Evolutionary conservation across 768 basidiomycete genomes (phyloP).

Genomic region (Multifurca ochricompacta): DNA sequence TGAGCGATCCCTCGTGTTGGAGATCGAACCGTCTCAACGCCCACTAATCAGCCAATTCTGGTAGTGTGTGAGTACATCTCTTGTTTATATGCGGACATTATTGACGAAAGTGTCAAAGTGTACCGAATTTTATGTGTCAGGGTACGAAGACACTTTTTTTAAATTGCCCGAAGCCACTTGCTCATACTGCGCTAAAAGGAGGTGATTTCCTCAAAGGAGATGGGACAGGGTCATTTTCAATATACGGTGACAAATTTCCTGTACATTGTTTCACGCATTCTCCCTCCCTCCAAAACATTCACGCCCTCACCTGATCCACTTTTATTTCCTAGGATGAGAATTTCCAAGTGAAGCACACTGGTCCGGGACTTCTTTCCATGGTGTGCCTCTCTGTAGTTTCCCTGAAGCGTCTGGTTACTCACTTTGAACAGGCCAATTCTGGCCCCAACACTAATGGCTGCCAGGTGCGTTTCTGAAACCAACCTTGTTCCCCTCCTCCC

Average conservation of each 20-base stretch:
- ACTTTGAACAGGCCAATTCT: conserved; percentile 70
- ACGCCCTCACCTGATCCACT: neutral
- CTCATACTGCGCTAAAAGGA: conserved; percentile 35
- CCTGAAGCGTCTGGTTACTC: neutral
- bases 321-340: conserved; percentile 70
- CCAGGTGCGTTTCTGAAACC: conserved; percentile 40
- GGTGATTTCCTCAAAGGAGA: conserved; percentile 95
- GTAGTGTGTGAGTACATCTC: conserved; percentile 55
- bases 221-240: conserved; percentile 94
- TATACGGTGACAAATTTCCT: conserved; percentile 91
- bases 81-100: conserved; percentile 6
- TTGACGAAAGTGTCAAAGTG: conserved; percentile 35
- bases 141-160: conserved; percentile 34
- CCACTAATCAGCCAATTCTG: conserved; percentile 20
- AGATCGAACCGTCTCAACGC: conserved; percentile 22
- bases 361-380: conserved; percentile 88
- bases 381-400: conserved; percentile 33
- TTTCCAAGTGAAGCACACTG: conserved; percentile 82
- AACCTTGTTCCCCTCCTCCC: neutral
- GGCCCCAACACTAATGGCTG: conserved; percentile 93
- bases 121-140: conserved; percentile 96
- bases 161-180: neutral
- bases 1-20: conserved; percentile 29
- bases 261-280: conserved; percentile 35
- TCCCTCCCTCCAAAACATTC: neutral